Evolutionary conservation across 305 asterid species (phyloP).

Genomic region (Solanum chacoense): DNA sequence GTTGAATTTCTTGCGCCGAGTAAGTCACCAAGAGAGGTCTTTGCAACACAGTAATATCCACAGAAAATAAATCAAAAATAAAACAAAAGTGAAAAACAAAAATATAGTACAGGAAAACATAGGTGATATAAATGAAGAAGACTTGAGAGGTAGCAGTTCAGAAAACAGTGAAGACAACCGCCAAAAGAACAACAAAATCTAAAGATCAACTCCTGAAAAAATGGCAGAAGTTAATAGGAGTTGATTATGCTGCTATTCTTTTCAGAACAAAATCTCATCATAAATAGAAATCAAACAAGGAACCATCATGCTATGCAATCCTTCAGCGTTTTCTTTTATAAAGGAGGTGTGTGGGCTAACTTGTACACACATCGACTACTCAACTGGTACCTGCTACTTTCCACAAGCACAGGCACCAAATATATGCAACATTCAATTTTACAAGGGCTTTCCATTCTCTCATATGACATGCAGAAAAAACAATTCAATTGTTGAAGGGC

Average conservation of each 20-base stretch:
- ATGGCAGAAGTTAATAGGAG: background rate
- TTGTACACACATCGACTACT: background rate
- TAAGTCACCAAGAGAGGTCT: conserved; percentile 46
- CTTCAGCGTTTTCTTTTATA: background rate
- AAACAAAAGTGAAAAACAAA: background rate
- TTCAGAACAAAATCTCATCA: background rate
- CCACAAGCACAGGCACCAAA: background rate
- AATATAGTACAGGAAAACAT: background rate
- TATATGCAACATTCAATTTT: background rate
- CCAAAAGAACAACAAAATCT: background rate
- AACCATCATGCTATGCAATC: background rate
- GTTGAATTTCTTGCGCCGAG: conserved; percentile 71
- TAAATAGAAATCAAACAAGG: background rate
- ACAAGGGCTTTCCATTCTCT: background rate
- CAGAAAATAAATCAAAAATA: background rate
- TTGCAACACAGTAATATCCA: conserved; percentile 12
- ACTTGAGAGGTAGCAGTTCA: background rate
- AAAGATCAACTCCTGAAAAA: background rate
- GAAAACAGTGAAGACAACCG: background rate
- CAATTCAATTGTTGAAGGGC: background rate
- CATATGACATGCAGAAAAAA: background rate
- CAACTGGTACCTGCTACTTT: background rate
- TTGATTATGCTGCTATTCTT: background rate
- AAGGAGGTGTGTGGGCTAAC: background rate
- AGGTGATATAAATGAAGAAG: background rate